Conservation (phyloP, 1,284 basidiomycete species). For the Trichosporon ovoides region DNA sequence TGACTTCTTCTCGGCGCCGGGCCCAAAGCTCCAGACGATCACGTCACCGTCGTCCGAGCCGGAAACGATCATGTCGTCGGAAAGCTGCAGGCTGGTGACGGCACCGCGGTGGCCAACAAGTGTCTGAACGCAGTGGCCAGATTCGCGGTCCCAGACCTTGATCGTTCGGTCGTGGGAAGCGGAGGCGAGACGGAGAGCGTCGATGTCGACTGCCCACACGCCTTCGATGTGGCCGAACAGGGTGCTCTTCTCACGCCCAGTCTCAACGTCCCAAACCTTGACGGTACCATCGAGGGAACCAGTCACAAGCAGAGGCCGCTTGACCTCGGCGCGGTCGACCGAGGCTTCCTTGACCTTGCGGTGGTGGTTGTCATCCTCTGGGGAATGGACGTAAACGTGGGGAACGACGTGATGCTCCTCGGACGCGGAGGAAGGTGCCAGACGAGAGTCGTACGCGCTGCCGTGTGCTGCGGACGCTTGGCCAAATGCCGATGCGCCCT, state of each 20-base stretch:
- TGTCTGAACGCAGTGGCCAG: conserved; percentile 80
- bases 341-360: conserved; percentile 11
- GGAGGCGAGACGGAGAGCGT: conserved; percentile 85
- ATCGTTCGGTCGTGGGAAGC: conserved; percentile 63
- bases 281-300: conserved; percentile 94
- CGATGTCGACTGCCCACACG: conserved; percentile 90
- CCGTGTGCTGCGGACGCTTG: not conserved
- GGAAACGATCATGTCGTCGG: conserved; percentile 92
- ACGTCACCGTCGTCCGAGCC: conserved; percentile 58
- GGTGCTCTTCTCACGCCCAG: conserved; percentile 70
- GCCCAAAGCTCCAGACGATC: conserved; percentile 67
- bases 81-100: conserved; percentile 82
- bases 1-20: conserved; percentile 11
- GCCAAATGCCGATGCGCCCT: conserved; percentile 3
- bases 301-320: conserved; percentile 70
- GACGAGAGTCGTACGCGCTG: conserved; percentile 4
- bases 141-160: conserved; percentile 84
- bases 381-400: conserved; percentile 34
- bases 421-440: conserved; percentile 4
- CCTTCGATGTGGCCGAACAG: conserved; percentile 91
- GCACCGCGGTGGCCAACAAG: conserved; percentile 91
- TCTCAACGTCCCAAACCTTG: conserved; percentile 92
- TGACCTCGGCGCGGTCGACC: conserved; percentile 33
- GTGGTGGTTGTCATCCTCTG: conserved; percentile 11
- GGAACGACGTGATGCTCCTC: conserved; percentile 29